These are phyloP conservation scores for Aspergillus incahuasiensis DNA, from an alignment of 495 filamentous ascomycete genomes.

Conservation along the genomic window DNA sequence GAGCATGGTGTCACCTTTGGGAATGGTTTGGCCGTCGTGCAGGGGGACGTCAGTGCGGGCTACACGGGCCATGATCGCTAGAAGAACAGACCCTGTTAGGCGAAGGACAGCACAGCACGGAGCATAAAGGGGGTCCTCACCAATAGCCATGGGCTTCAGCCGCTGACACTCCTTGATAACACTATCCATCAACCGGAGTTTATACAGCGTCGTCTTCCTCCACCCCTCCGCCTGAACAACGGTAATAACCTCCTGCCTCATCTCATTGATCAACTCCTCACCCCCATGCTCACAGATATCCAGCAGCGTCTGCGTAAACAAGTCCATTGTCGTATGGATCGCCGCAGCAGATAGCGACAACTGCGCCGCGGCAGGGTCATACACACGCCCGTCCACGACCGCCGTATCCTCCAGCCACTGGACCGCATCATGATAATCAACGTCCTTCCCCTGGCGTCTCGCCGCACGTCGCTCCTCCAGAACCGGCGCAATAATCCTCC, in stretches of 20 bases:
- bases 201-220: not conserved
- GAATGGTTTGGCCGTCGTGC: not conserved
- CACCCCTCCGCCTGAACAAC: not conserved
- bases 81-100: too few relatives aligned
- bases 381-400: not conserved
- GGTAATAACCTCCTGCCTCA: conserved; percentile 8
- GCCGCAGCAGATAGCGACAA: not conserved
- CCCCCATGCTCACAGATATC: conserved; percentile 3
- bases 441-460: too few relatives aligned
- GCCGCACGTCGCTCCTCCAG: too few relatives aligned
- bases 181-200: conserved; percentile 5
- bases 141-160: not conserved
- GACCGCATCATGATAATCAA: not conserved
- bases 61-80: not conserved
- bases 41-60: not conserved
- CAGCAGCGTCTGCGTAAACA: conserved; percentile 4
- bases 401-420: conserved; percentile 4
- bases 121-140: not conserved
- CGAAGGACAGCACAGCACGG: too few relatives aligned
- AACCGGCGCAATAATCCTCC: too few relatives aligned
- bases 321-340: conserved; percentile 12
- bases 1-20: not conserved
- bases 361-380: conserved; percentile 6
- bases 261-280: not conserved
- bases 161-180: not conserved